These are phyloP conservation scores for Phaeosphaeria sp. DNA, from an alignment of 2,329 filamentous ascomycete genomes.

Conservation along the genomic window DNA sequence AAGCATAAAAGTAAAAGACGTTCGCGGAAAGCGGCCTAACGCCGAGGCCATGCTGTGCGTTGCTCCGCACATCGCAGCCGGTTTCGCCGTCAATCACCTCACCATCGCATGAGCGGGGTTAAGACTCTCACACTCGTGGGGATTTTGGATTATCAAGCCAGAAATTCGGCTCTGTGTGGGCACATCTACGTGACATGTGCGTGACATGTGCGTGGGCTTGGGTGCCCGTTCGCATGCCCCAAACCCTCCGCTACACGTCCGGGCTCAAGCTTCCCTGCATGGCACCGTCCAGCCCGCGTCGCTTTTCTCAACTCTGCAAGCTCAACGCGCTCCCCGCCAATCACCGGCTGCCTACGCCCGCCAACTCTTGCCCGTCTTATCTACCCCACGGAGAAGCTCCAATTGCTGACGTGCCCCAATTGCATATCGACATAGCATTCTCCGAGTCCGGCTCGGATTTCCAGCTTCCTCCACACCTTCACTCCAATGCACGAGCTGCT, in stretches of 20 bases:
- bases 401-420: constrained; percentile 28
- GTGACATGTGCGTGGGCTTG: constrained; percentile 12
- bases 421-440: constrained; percentile 30
- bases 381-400: constrained; percentile 32
- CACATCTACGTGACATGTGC: too few relatives aligned
- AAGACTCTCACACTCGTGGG: constrained; percentile 2
- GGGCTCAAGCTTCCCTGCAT: constrained; percentile 29
- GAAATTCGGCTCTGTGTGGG: constrained; percentile 10
- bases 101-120: constrained; percentile 29
- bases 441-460: constrained; percentile 20
- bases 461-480: constrained; percentile 9
- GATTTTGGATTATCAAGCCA: constrained; percentile 16
- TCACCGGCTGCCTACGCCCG: constrained; percentile 17
- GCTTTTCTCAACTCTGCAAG: constrained; percentile 20
- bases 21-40: constrained; percentile 20
- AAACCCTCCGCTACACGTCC: constrained; percentile 18
- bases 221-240: constrained; percentile 23
- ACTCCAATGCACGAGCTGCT: constrained; percentile 66
- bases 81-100: constrained; percentile 21
- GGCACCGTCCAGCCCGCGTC: constrained; percentile 17
- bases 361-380: constrained; percentile 24
- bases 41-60: constrained; percentile 22
- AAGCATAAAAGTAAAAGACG: constrained; percentile 33
- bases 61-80: not conserved
- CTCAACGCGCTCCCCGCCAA: constrained; percentile 27